Base-by-base conservation (phyloP, 1,139 yeast species). In the Hemisphaericaspora xylanilytica region DNA sequence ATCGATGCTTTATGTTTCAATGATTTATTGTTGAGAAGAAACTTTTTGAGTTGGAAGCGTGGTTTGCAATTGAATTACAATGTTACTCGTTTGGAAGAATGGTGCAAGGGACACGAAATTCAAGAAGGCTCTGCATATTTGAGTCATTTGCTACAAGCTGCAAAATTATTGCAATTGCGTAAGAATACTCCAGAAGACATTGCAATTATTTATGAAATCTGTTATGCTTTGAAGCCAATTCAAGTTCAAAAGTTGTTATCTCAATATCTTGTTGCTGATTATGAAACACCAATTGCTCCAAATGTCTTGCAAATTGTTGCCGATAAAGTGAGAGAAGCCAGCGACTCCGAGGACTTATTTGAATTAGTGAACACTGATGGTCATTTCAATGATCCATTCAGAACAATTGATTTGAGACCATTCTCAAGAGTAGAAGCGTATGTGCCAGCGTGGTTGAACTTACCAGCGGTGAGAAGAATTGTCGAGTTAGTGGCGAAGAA, bases 31-130 rank as follows among this genome's bases (percentile, higher is more conserved):
- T 86, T 92, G 96, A 82, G 96, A 69, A 80, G 97, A 61, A 85
- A 85, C 65, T 94, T 90, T 65, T 72, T 92, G 58, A 85, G 96
- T 11, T 94, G 98, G 98, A 92, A 92, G 71, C 83, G 98, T 58
- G 98, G 98, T 39, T 75, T 94, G 50, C 98, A 94, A 66, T 80
- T 94, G 65, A 92, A 90, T 61, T 94, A 94, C 68, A 94, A 94
- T 61, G 94, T 90, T 40, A 92, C 98, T 5, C 79, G 98, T 56
- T 75, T 94, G 53, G 97, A 90, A 63, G 99, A 94, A 67, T 94
- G 98, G 98, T 92, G 98, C 65, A 92, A 89, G 66, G 81, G 92
- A 4, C 97, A 92, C 61, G 95, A 86, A 43, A 80, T 94, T 50
- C 85, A 87, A 39, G 96, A 90, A 58, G 96, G 95, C 4, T 78